These are phyloP conservation scores for Eragrostis nindensis DNA, from an alignment of 176 grass and related monocot genomes.

Conservation along the genomic window DNA sequence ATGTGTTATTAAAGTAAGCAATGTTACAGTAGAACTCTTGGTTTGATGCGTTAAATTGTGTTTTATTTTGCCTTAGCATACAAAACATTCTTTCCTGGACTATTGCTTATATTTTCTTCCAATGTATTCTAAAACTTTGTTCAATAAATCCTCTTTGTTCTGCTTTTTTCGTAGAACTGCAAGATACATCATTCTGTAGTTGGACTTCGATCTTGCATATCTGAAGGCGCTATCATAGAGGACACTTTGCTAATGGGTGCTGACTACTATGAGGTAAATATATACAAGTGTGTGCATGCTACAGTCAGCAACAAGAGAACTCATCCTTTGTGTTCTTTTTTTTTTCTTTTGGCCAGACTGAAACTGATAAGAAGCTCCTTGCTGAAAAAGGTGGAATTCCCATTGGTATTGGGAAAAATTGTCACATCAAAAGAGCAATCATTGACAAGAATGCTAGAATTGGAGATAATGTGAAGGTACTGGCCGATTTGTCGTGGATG, in stretches of 20 bases:
- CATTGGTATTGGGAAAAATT: slow-evolving; percentile 90
- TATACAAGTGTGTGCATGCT: slow-evolving; percentile 25
- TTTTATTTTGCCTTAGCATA: slow-evolving; percentile 1
- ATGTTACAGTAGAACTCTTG: slow-evolving; percentile 2
- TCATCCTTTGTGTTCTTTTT: slow-evolving; percentile 24
- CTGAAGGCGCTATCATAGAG: slow-evolving; percentile 93
- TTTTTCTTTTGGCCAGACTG: slow-evolving; percentile 62
- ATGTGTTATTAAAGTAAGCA: slow-evolving; percentile 94
- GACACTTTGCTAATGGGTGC: slow-evolving; percentile 97
- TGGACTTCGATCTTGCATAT: slow-evolving; percentile 94
- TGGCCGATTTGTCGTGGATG: not conserved
- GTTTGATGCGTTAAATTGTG: slow-evolving; percentile 12
- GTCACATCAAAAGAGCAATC: slow-evolving; percentile 87
- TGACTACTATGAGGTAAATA: slow-evolving; percentile 94
- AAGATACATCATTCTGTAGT: slow-evolving; percentile 97
- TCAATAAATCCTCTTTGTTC: slow-evolving; percentile 2
- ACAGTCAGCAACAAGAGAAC: slow-evolving; percentile 18
- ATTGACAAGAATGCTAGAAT: slow-evolving; percentile 99
- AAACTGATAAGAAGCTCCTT: slow-evolving; percentile 75
- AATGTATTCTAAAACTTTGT: slow-evolving; percentile 34
- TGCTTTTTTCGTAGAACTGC: slow-evolving; percentile 70
- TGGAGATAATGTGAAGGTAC: slow-evolving; percentile 91
- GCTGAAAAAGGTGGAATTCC: slow-evolving; percentile 75
- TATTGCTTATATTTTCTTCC: slow-evolving; percentile 23
- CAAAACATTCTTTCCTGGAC: not conserved